phyloP scores from a whole-genome alignment of 2,329 filamentous ascomycete genomes.

The Dactylellina leptospora region DNA sequence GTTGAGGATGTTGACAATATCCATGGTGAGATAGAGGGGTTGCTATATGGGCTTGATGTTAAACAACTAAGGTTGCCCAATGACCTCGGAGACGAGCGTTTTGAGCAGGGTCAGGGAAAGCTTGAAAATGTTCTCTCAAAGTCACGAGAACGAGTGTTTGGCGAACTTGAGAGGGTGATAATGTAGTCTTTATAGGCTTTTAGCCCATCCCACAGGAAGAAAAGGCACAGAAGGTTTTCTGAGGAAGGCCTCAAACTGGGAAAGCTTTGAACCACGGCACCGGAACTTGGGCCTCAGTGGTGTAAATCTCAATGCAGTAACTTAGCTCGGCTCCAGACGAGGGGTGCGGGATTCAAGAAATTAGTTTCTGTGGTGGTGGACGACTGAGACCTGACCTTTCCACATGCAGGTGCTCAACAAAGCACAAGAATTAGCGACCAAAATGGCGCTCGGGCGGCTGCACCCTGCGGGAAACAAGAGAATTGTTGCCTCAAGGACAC shows the following conservation, averaged over 20 bases:
- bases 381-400: conserved; percentile 51
- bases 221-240: conserved; percentile 25
- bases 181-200: conserved; percentile 51
- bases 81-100: background rate
- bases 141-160: conserved; percentile 19
- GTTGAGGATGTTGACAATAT: conserved; percentile 66
- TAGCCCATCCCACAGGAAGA: conserved; percentile 26
- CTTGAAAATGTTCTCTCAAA: conserved; percentile 13
- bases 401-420: conserved; percentile 52
- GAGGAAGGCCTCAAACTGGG: conserved; percentile 38
- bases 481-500: conserved; percentile 34
- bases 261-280: conserved; percentile 52
- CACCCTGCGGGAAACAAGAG: conserved; percentile 47
- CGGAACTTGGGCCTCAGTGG: conserved; percentile 39
- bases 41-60: background rate
- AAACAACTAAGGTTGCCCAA: no score
- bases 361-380: conserved; percentile 47
- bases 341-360: conserved; percentile 45
- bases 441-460: conserved; percentile 48
- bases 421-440: conserved; percentile 41
- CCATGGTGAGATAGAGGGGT: conserved; percentile 60
- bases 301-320: conserved; percentile 35
- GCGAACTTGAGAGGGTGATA: conserved; percentile 23
- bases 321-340: conserved; percentile 45
- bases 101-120: background rate